Base-by-base conservation (phyloP, 352 stramenopile species). In the Globisporangium radiosum region DNA sequence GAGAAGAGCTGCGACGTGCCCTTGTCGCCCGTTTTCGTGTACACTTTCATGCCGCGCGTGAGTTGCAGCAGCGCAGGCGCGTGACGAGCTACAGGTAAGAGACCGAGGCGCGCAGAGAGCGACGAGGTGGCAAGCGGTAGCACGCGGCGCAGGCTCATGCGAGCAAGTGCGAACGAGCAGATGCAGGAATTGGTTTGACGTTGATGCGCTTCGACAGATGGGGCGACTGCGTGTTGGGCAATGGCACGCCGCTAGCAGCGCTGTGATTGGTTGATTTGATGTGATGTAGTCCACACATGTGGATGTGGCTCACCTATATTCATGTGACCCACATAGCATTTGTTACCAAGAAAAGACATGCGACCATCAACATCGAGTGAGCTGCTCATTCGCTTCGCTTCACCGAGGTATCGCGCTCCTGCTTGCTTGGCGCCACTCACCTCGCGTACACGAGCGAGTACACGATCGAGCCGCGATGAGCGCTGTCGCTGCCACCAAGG, bases 1-100 rank as follows among this genome's bases (percentile, higher is more conserved):
- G 90, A 96, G 70, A 95, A 97, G 54, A 97, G 80, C 67, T 91
- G 87, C 50, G 89, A 97, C 58, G 86, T 94, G 54, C 89, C 90
- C 63, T 96, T 97, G 71, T 97, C 90, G 47, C 90, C 90, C 0
- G 89, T 96, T 57, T 92, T 92, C 43, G 90, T 97, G 78, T 97
- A 97, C 53, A 97, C 85, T 68, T 95, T 95, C 79, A 94, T 91
- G 57, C 68, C 54, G 37, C 71, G 60, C 44, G 58, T 17, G 53
- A 25, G 25, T n/a, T 33, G 1, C 13, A 44, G 37, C 9, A 38
- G 47, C 25, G 39, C 43, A 38, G 38, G 45, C 5, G n/a, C 33
- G 45, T 8, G 40, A n/a, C 42, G 25, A 33, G 25, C 25, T 33
- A 33, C 25, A 33, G 40, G 43, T n/a, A 15, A 25, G 49, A 33